Evolutionary conservation across 2,329 filamentous ascomycete species (phyloP).

Genomic region (Diaporthe vaccinii): DNA sequence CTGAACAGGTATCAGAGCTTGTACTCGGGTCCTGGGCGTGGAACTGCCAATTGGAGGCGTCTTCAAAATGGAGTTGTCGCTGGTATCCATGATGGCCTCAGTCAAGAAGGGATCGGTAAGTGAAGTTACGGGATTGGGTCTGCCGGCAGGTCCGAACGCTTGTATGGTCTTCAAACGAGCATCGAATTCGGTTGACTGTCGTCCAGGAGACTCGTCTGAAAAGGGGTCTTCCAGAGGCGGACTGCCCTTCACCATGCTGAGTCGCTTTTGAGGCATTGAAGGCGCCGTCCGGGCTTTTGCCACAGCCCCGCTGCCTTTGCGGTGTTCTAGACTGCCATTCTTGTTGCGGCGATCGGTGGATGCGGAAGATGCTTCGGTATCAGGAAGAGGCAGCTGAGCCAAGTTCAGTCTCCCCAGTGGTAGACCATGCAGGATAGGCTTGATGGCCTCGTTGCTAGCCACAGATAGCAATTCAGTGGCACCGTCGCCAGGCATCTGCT

Average conservation of each 20-base stretch:
- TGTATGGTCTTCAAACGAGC: slow-evolving; percentile 39
- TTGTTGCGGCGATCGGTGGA: slow-evolving; percentile 44
- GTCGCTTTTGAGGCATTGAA: slow-evolving; percentile 42
- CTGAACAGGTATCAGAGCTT: neutral
- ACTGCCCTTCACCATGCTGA: slow-evolving; percentile 47
- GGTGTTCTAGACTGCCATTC: slow-evolving; percentile 51
- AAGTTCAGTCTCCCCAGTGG: slow-evolving; percentile 10
- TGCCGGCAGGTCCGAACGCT: neutral
- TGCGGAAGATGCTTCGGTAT: neutral
- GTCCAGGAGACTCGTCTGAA: slow-evolving; percentile 34
- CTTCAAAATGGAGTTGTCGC: slow-evolving; percentile 42
- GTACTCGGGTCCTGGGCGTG: slow-evolving; percentile 41
- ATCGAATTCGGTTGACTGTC: slow-evolving; percentile 41
- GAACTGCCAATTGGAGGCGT: slow-evolving; percentile 43
- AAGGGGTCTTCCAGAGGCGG: slow-evolving; percentile 43
- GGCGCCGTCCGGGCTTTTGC: slow-evolving; percentile 36
- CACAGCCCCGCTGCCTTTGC: slow-evolving; percentile 52
- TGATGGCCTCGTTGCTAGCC: neutral
- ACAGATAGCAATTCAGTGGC: neutral
- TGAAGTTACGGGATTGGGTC: neutral
- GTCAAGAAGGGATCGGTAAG: slow-evolving; percentile 50
- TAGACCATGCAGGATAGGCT: neutral
- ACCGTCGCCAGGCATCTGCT: neutral
- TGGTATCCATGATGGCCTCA: slow-evolving; percentile 47
- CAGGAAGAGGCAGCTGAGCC: slow-evolving; percentile 45